Evolutionary conservation across 208 protist genomes (phyloP), one percentile per base, ranked within the genome.

Genomic region (Herpetomonas samuelpessoai): DNA sequence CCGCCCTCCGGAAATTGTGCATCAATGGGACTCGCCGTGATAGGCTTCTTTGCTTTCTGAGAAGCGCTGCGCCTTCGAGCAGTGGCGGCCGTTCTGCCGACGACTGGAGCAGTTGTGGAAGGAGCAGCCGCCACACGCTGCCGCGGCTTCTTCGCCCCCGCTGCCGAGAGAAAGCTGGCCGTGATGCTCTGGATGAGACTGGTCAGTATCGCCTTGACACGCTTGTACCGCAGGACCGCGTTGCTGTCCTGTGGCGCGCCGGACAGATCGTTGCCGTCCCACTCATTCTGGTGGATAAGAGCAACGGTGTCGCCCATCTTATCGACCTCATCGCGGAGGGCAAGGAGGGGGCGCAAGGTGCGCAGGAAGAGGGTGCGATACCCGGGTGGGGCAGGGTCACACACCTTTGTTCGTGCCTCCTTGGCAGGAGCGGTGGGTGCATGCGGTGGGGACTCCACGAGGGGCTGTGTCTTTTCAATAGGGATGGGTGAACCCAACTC

Each of bases 151-250:
- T 53, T 67, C n/a, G 73, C 72, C 4, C 72, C 78, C 12, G 73
- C 57, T 21, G 41, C 59, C 14, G 63, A 56, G 14, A 95, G 62
- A 59, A 92, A 84, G 57, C 65, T 80, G 31, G 74, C 68, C 25
- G 70, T 86, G 48, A 91, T 51, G 52, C 57, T 58, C 72, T 95
- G 88, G 48, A 79, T 59, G 35, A 95, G 69, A 0, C 59, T 65
- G 12, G 74, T 69, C n/a, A 92, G 30, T 2, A 38, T 35, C 38
- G 52, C 71, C 25, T 55, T 49, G 2, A 92, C 48, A 2, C 67
- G 63, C n/a, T 30, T 52, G 63, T 71, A 88, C 38, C 81, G 66
- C 56, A 76, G 58, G 48, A 72, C 67, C 22, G 78, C 77, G 28
- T 65, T 57, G 28, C 39, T 54, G 46, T 89, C 83, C 53, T 75